These are phyloP conservation scores for Taphrina sp. DNA, from an alignment of 1,139 yeast genomes.

Conservation along the genomic window DNA sequence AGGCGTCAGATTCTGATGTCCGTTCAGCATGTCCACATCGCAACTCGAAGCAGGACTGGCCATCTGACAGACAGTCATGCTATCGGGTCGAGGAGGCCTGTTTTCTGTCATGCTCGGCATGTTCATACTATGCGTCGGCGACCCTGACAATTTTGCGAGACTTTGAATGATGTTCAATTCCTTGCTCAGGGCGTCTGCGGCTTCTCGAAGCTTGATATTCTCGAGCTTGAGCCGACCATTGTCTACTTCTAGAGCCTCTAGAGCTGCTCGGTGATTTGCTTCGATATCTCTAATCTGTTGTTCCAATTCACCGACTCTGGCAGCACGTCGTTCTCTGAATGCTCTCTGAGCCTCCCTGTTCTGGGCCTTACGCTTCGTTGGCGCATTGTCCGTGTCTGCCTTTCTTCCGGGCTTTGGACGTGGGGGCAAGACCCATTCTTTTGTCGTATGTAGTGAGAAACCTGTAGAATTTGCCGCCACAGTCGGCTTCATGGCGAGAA, in stretches of 20 bases:
- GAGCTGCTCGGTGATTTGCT: conserved; percentile 14
- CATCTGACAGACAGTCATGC: conserved; percentile 3
- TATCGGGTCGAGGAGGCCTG: background rate
- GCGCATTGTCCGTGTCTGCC: conserved; percentile 44
- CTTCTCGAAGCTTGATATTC: conserved; percentile 37
- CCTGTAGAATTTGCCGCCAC: conserved; percentile 16
- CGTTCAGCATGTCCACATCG: background rate
- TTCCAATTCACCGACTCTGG: conserved; percentile 55
- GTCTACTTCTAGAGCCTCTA: conserved; percentile 37
- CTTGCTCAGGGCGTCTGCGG: conserved; percentile 27
- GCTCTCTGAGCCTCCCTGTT: conserved; percentile 95
- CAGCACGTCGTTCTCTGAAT: conserved; percentile 77
- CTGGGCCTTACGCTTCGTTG: conserved; percentile 79
- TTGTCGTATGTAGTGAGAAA: conserved; percentile 27
- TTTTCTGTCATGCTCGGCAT: background rate
- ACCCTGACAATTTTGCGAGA: conserved; percentile 8
- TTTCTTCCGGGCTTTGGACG: conserved; percentile 33
- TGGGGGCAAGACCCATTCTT: conserved; percentile 33
- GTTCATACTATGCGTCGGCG: conserved; percentile 11
- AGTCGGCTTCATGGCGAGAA: conserved; percentile 31
- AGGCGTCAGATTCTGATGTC: conserved; percentile 1
- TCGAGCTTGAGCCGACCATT: conserved; percentile 39
- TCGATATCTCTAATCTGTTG: conserved; percentile 56
- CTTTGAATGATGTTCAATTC: conserved; percentile 16
- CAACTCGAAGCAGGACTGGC: conserved; percentile 42